Base-by-base conservation (phyloP, 2,329 filamentous ascomycete genomes). In the Epichloe sibirici region DNA sequence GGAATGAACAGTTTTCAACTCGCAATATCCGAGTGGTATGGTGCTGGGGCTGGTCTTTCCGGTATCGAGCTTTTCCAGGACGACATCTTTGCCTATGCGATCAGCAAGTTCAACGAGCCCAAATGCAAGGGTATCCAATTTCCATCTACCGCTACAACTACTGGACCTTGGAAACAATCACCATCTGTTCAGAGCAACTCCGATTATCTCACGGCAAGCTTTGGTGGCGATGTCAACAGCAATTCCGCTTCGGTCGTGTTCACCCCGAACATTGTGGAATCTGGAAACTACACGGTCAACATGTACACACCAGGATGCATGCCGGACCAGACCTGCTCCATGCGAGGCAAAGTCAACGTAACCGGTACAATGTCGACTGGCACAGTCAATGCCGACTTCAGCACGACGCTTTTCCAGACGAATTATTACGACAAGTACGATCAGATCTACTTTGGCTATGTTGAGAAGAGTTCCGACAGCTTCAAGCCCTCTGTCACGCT, bases 361-460 rank as follows among this genome's bases (percentile, higher is more conserved):
- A 91, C 86, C 1, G 87, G 83, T 37, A 76, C 75, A 25, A 82
- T 93, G 73, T 78, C 81, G 3, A 70, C 73, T 59, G 62, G 74
- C 63, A 62, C 69, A 52, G 63, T 68, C 60, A 59, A 71, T 49
- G 65, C 67, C 38, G 73, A 78, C 5, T 74, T 83, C 53, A 76
- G 79, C 31, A 80, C 75, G 1, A 76, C 79, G 0, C 71, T 96
- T 7, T 94, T 79, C 65, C 93, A 98, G 68, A 95, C 90, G 17
- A 98, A 98, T 70, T 79, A 94, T 65, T 94, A 85, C 66, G 91
- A 97, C 73, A 98, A 98, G 69, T 97, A 95, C 63, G 93, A 98
- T 64, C 83, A 88, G 59, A 83, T 98, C 54, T 95, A 90, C 69
- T 86, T 85, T 58, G 93, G 90, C 46, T 82, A 82, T 58, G 82